Evolutionary conservation across 495 filamentous ascomycete genomes (phyloP).

Genomic region (Choiromyces venosus): DNA sequence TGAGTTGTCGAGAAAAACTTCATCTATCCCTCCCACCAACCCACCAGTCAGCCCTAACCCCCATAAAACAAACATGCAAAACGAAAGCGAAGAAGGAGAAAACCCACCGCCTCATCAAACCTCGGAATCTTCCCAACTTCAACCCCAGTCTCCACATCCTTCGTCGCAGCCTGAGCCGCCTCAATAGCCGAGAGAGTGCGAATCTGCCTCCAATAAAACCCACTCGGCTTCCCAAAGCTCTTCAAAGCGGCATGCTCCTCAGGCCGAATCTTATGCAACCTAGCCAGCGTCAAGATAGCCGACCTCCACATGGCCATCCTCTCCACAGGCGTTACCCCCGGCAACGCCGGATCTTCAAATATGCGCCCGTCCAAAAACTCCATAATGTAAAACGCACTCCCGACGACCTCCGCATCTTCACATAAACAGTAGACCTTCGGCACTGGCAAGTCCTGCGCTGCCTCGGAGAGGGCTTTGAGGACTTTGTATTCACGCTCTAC

Average conservation of each 20-base stretch:
- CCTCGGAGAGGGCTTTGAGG: conserved; percentile 63
- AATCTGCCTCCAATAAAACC: conserved; percentile 86
- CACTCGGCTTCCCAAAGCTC: conserved; percentile 62
- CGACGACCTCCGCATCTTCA: conserved; percentile 69
- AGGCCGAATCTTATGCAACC: conserved; percentile 70
- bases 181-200: conserved; percentile 73
- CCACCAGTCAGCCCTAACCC: neutral
- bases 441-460: conserved; percentile 73
- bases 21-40: conserved; percentile 41
- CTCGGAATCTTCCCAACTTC: conserved; percentile 77
- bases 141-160: conserved; percentile 68
- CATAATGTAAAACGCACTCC: conserved; percentile 96
- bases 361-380: conserved; percentile 86
- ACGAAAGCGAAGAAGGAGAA: neutral
- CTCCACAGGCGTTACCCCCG: conserved; percentile 60
- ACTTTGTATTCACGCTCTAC: conserved; percentile 93
- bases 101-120: conserved; percentile 61
- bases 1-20: conserved; percentile 68
- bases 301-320: conserved; percentile 78
- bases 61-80: neutral
- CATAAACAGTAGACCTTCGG: conserved; percentile 82
- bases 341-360: conserved; percentile 80
- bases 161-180: conserved; percentile 64
- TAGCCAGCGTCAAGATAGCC: conserved; percentile 75
- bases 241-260: conserved; percentile 57